A percentile compares a stretch with the other conserved stretches of the same genome.
Conservation (phyloP, 305 asterid species). For the Solanum hybrid region DNA sequence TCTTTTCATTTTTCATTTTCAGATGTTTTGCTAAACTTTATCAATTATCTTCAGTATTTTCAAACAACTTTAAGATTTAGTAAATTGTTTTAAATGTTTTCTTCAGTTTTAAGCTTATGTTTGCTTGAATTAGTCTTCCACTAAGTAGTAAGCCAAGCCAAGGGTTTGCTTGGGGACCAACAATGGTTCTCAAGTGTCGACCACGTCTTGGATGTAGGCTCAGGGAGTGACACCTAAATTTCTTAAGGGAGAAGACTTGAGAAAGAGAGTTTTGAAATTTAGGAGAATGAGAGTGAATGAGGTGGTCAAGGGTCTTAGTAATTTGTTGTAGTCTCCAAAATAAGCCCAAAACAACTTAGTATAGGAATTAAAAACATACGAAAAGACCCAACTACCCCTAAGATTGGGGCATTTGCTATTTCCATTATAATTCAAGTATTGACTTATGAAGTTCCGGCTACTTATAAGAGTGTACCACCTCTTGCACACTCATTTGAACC, state of each 20-base stretch:
- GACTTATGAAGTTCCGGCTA: background rate
- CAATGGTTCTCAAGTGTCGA: background rate
- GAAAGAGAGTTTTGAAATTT: background rate
- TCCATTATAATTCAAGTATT: background rate
- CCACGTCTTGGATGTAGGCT: background rate
- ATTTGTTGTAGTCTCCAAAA: background rate
- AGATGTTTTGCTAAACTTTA: background rate
- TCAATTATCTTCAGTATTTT: background rate
- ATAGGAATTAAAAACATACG: background rate
- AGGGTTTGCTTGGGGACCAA: background rate
- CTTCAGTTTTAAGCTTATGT: background rate
- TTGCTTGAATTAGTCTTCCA: background rate
- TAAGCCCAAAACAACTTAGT: background rate
- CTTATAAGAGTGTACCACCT: background rate
- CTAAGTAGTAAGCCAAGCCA: background rate
- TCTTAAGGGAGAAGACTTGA: background rate
- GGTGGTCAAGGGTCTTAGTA: background rate
- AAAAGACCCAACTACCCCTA: background rate
- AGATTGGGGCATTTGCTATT: background rate
- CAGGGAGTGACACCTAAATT: background rate
- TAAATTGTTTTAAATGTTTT: background rate
- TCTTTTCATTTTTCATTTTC: background rate
- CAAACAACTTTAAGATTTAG: background rate
- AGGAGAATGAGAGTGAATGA: background rate
- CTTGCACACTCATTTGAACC: background rate